A percentile compares a stretch with the other conserved stretches of the same genome.
Conservation (phyloP, 345 rosid species). For the Moricandia moricandioides region DNA sequence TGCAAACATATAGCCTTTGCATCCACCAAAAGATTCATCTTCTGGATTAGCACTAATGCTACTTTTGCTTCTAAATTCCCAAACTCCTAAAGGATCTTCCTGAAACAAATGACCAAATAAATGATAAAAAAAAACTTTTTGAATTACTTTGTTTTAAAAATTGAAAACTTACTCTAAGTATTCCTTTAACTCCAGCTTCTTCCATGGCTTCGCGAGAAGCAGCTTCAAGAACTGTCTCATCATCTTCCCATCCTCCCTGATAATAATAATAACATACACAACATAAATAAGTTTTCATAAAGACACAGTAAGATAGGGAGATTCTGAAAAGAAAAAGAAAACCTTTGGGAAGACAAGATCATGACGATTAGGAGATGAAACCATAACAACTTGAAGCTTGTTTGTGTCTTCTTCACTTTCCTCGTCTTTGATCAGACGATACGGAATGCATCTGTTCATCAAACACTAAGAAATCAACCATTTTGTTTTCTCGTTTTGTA, state of each 20-base stretch:
- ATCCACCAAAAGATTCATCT: conserved; percentile 33
- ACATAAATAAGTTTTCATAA: neutral
- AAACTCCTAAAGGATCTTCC: conserved; percentile 65
- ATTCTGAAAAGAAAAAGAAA: neutral
- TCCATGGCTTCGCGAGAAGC: conserved; percentile 90
- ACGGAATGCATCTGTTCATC: conserved; percentile 71
- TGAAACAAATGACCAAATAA: conserved; percentile 30
- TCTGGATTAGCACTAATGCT: conserved; percentile 18
- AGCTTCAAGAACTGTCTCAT: conserved; percentile 80
- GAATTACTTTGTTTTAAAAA: neutral
- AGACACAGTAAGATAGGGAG: neutral
- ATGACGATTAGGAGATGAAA: conserved; percentile 77
- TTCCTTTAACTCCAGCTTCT: conserved; percentile 94
- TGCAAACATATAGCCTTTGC: conserved; percentile 41
- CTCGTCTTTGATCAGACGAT: conserved; percentile 46
- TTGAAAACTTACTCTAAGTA: conserved; percentile 48
- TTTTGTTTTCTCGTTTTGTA: no score
- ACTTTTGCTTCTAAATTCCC: conserved; percentile 44
- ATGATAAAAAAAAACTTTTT: neutral
- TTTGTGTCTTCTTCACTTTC: conserved; percentile 32
- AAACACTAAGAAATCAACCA: neutral
- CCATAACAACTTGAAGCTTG: conserved; percentile 65
- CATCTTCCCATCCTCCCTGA: conserved; percentile 99
- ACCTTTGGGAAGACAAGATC: conserved; percentile 95
- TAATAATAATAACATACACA: neutral